Evolutionary conservation across 192 early-diverging fungal species (phyloP).

Genomic region (Mortierella hygrophila): DNA sequence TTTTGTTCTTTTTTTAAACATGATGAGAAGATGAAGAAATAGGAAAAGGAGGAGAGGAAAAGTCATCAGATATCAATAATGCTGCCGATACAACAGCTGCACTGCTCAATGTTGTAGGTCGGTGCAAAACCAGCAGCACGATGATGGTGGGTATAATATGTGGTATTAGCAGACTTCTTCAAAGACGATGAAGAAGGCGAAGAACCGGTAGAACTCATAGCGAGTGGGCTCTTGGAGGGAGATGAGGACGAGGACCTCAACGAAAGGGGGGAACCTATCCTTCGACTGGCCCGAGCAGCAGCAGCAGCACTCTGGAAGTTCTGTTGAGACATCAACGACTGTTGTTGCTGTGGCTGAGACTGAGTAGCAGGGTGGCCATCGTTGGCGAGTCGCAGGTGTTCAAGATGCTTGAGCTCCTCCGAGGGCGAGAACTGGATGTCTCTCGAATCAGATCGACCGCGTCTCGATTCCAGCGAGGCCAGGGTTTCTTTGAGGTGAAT

Average conservation of each 20-base stretch:
- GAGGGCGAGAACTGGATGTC: constrained; percentile 25
- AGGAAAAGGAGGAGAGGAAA: too few species aligned
- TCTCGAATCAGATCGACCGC: constrained; percentile 18
- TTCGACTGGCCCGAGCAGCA: constrained; percentile 24
- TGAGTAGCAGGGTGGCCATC: not conserved
- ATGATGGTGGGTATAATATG: constrained; percentile 19
- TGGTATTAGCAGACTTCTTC: not conserved
- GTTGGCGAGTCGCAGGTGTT: constrained; percentile 16
- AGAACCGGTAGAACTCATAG: not conserved
- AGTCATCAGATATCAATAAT: constrained; percentile 34
- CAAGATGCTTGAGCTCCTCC: constrained; percentile 50
- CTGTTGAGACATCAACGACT: not conserved
- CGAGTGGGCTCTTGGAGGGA: not conserved
- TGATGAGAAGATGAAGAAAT: not conserved
- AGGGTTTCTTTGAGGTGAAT: constrained; percentile 47
- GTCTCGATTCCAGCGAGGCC: constrained; percentile 44
- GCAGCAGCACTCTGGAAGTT: constrained; percentile 24
- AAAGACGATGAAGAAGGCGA: not conserved
- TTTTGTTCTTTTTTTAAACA: constrained; percentile 7
- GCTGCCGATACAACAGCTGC: constrained; percentile 43
- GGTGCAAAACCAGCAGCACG: not conserved
- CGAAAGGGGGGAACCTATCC: constrained; percentile 26
- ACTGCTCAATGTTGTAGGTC: constrained; percentile 40
- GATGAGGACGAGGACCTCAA: constrained; percentile 1
- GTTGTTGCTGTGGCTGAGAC: not conserved